A percentile compares a stretch with the other conserved stretches of the same genome.
These are phyloP conservation scores for Diaporthe citrichinensis DNA, from an alignment of 2,329 filamentous ascomycete genomes.

Conservation along the genomic window DNA sequence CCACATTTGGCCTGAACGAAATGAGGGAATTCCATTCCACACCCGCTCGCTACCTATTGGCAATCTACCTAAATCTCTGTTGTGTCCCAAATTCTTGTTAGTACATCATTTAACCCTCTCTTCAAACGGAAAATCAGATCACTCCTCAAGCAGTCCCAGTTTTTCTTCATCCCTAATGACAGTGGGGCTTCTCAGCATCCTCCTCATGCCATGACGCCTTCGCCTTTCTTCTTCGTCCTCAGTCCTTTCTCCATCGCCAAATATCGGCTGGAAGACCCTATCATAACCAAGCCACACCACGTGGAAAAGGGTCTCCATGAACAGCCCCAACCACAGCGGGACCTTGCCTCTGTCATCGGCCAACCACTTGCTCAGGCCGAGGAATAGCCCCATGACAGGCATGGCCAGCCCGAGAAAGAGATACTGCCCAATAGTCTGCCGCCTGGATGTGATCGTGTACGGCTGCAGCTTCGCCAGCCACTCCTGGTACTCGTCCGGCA, in stretches of 20 bases:
- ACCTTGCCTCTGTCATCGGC: conserved; percentile 76
- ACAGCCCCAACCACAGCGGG: conserved; percentile 75
- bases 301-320: conserved; percentile 67
- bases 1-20: too few species aligned
- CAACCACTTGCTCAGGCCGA: conserved; percentile 66
- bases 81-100: too few species aligned
- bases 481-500: conserved; percentile 82
- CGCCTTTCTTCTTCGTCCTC: conserved; percentile 45
- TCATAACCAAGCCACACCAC: conserved; percentile 63
- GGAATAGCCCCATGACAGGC: conserved; percentile 68
- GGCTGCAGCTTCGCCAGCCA: conserved; percentile 79
- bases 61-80: background rate
- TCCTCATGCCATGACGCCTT: conserved; percentile 33
- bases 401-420: conserved; percentile 72
- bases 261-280: conserved; percentile 67
- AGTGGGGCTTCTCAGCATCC: conserved; percentile 31
- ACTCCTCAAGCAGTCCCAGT: background rate
- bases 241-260: conserved; percentile 89
- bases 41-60: background rate
- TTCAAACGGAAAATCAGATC: background rate
- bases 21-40: background rate
- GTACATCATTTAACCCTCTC: too few species aligned
- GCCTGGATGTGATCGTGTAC: conserved; percentile 77
- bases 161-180: conserved; percentile 41
- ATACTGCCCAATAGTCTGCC: conserved; percentile 76